Evolutionary conservation across 192 early-diverging fungal species (phyloP), one percentile per base, ranked within the genome.

Genomic region (Coemansia sp.): DNA sequence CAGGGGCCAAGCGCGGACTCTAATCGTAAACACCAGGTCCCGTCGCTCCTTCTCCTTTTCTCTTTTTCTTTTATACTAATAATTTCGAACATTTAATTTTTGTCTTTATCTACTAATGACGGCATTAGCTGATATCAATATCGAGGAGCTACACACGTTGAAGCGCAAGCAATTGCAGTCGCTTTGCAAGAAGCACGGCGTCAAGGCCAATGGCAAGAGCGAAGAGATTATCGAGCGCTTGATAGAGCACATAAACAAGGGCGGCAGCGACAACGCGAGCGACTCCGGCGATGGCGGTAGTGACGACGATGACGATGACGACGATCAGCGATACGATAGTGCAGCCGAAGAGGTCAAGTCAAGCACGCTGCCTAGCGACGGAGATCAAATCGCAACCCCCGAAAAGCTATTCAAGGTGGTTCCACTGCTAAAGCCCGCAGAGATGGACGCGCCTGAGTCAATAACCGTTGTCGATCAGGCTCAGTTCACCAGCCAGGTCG

Each of bases 121-220:
- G 27, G 29, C 36, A 7, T 11, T 62, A 40, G 45, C 72, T 41
- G 73, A 67, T 11, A 59, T 73, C 13, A 72, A 64, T 40, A 48
- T 66, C 11, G 80, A 77, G 14, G 68, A 77, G 57, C 66, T 83
- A 10, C 67, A 65, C 21, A 64, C 37, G 9, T 19, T 83, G 36
- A 83, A 74, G 62, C 74, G 75, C 71, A 74, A 77, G 71, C 72
- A 83, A 50, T 65, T 83, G 9, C 80, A 83, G 63, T 53, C 68
- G 19, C 68, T 83, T 48, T 83, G 80, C 72, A 83, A 83, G 41
- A 83, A 74, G 65, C 64, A 70, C 40, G 75, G 72, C 3, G 70
- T 83, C 29, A 74, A 73, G 46, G 80, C 80, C 13, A 83, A 83
- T 59, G 80, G 71, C 56, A 83, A 71, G 59, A 77, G 51, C 60